Evolutionary conservation across 1,139 yeast species (phyloP).

Genomic region (Spencermartinsiella ligniputridi): DNA sequence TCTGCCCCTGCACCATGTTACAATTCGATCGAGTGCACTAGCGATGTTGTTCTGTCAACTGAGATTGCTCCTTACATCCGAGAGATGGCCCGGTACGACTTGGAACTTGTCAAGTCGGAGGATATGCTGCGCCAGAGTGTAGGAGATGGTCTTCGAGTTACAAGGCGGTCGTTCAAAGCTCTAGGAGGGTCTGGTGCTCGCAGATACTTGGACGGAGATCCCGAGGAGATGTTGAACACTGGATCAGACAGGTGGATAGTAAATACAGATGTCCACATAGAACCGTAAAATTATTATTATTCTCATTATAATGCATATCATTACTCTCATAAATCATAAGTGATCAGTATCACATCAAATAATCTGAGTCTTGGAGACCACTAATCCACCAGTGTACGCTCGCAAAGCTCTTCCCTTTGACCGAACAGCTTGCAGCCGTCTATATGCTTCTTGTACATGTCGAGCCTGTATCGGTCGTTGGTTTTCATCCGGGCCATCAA

Average conservation of each 20-base stretch:
- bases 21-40: constrained; percentile 17
- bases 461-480: constrained; percentile 76
- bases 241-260: constrained; percentile 7
- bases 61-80: constrained; percentile 31
- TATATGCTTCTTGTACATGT: constrained; percentile 91
- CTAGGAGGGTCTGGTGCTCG: constrained; percentile 23
- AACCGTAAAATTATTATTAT: too few species aligned
- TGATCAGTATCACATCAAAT: constrained; percentile 21
- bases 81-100: constrained; percentile 27
- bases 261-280: too few species aligned
- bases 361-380: constrained; percentile 32
- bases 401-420: constrained; percentile 63
- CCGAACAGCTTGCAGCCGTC: constrained; percentile 64
- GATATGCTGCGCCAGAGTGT: neutral
- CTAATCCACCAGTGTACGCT: constrained; percentile 64
- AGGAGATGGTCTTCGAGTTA: constrained; percentile 16
- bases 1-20: constrained; percentile 10
- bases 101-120: neutral
- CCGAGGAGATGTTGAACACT: constrained; percentile 18
- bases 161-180: constrained; percentile 24
- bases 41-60: constrained; percentile 15
- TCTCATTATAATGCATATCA: too few species aligned
- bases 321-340: too few species aligned
- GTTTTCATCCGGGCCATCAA: constrained; percentile 88
- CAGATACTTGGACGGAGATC: constrained; percentile 20